phyloP scores from a whole-genome alignment of 2,329 filamentous ascomycete species.

The Pseudogymnoascus sp. region DNA sequence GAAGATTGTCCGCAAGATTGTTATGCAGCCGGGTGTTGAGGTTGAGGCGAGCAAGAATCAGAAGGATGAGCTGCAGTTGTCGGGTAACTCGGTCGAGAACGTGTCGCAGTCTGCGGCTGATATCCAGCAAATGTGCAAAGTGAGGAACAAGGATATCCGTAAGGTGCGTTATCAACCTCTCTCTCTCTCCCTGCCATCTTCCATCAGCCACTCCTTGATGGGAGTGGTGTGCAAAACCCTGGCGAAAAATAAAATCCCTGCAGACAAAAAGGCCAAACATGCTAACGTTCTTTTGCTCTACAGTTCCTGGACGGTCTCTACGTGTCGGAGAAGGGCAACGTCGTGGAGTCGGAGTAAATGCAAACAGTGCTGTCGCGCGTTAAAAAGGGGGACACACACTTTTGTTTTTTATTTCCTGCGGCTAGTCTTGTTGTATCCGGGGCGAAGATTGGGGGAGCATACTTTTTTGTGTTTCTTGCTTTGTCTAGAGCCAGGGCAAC shows the following conservation, averaged over 20 bases:
- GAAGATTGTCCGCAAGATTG: constrained; percentile 94
- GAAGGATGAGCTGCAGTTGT: constrained; percentile 95
- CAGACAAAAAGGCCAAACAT: neutral
- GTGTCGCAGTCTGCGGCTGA: constrained; percentile 98
- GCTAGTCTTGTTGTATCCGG: neutral
- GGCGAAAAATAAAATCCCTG: neutral
- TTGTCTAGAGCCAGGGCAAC: constrained; percentile 1
- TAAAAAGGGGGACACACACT: neutral
- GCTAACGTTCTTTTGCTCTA: constrained; percentile 11
- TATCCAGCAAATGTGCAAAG: constrained; percentile 99
- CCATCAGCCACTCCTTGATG: neutral
- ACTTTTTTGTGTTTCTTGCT: neutral
- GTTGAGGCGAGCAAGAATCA: constrained; percentile 83
- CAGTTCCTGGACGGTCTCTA: constrained; percentile 99
- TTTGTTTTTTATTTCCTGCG: neutral
- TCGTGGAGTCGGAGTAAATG: constrained; percentile 52
- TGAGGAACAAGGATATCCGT: constrained; percentile 99
- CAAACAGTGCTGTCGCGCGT: neutral
- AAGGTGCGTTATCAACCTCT: constrained; percentile 53
- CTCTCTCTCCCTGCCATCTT: constrained; percentile 21
- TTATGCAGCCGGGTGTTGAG: constrained; percentile 83
- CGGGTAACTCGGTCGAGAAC: constrained; percentile 90
- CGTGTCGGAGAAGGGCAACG: constrained; percentile 97
- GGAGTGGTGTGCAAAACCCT: neutral
- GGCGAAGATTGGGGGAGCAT: neutral